Base-by-base conservation (phyloP, 2,329 filamentous ascomycete species). In the Pseudocercospora musae region DNA sequence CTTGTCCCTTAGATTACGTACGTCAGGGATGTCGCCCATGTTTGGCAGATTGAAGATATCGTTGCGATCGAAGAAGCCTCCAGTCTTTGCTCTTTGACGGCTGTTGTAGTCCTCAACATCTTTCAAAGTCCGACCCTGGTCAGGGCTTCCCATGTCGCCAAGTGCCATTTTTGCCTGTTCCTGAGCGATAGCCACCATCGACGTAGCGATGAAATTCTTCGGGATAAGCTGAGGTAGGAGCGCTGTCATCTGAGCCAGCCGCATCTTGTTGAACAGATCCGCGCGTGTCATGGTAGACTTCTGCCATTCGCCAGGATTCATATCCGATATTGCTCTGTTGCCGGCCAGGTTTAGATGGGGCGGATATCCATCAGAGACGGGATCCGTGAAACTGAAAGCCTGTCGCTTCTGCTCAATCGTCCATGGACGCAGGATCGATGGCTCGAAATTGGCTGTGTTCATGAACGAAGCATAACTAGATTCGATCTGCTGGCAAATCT, bases 21-120 rank as follows among this genome's bases (percentile, higher is more conserved):
- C 23, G 62, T 81, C 77, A 9, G 73, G 20, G 20, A 67, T 63
- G 50, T 72, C 68, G 15, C 72, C 73, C 46, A 75, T 68, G 55
- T 72, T 74, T 13, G 69, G 64, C 21, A 69, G 58, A 7, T 66
- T 65, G 52, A 66, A 70, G n/a, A 74, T 69, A 25, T 73, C 69
- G 37, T 71, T 71, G 42, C 58, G 46, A 33, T 62, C 55, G 27
- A 60, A 60, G 5, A 62, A 50, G 27, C 63, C 59, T 37, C 58
- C 57, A 15, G 40, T 58, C 21, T 53, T 62, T 23, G 55, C 37
- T 23, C 64, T 59, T 62, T 63, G 59, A 21, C 21, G 29, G n/a
- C 42, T 58, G 46, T 64, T 59, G 58, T 63, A 66, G 0, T 58
- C 55, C 46, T 66, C 64, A 7, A 66, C 59, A 18, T 66, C 64